Conservation (phyloP, 441 rosid species). For the Gossypium davidsonii region DNA sequence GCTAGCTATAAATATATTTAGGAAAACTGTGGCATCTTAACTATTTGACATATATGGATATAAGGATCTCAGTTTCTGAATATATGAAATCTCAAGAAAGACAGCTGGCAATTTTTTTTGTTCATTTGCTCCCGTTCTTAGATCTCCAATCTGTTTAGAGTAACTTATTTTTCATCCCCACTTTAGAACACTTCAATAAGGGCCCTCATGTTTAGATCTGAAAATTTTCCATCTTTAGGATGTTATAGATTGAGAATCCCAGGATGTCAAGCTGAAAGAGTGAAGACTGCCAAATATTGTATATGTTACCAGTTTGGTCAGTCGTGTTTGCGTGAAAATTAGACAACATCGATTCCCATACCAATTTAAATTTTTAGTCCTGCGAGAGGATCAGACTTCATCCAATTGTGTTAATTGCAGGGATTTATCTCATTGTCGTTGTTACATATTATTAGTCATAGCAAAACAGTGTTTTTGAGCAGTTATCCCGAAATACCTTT, state of each 20-base stretch:
- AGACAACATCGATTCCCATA: background rate
- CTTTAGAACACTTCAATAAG: background rate
- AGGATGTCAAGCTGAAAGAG: background rate
- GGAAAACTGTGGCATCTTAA: background rate
- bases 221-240: too few species aligned
- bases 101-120: background rate
- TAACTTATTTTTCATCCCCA: background rate
- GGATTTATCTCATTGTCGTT: background rate
- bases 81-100: background rate
- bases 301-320: background rate
- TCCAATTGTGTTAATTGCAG: background rate
- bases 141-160: background rate
- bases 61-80: background rate
- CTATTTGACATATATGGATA: background rate
- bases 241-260: too few species aligned
- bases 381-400: background rate
- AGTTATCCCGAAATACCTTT: background rate
- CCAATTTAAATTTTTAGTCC: background rate
- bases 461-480: background rate
- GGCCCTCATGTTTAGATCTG: too few species aligned
- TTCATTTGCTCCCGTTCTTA: background rate
- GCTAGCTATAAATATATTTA: background rate
- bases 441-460: background rate
- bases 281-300: background rate
- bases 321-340: background rate